Conservation (phyloP, 495 filamentous ascomycete genomes). For the Xylaria palmicola region DNA sequence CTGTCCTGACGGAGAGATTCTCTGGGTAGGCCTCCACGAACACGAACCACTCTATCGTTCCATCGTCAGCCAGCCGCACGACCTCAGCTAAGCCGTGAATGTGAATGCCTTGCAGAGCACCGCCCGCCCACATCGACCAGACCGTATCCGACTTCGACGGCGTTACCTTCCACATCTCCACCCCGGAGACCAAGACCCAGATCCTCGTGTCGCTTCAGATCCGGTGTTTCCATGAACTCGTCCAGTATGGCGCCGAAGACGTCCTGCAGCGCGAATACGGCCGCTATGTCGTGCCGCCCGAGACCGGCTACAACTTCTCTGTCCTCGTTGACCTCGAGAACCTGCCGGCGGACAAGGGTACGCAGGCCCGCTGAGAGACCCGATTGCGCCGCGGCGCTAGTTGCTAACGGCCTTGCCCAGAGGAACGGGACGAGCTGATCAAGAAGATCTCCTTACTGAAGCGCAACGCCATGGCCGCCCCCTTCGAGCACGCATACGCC, state of each 20-base stretch:
- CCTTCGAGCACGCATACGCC: constrained; percentile 94
- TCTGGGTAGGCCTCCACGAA: constrained; percentile 62
- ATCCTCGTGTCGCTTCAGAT: constrained; percentile 91
- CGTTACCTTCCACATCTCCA: constrained; percentile 96
- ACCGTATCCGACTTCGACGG: constrained; percentile 97
- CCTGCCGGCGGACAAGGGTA: constrained; percentile 73
- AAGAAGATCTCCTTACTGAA: constrained; percentile 84
- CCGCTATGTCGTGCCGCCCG: constrained; percentile 80
- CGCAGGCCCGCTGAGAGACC: constrained; percentile 7
- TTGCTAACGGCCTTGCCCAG: constrained; percentile 39
- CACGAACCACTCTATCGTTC: no score
- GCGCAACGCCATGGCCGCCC: constrained; percentile 97
- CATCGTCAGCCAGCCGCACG: neutral
- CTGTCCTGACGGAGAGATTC: constrained; percentile 92
- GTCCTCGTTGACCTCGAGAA: constrained; percentile 83
- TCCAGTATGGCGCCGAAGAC: constrained; percentile 86
- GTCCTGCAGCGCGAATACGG: constrained; percentile 95
- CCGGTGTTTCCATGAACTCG: constrained; percentile 88
- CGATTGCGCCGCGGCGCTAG: neutral
- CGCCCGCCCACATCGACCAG: constrained; percentile 89
- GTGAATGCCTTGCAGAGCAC: no score
- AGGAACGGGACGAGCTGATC: constrained; percentile 79
- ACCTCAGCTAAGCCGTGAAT: constrained; percentile 9
- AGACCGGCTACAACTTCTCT: constrained; percentile 93
- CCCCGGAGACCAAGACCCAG: constrained; percentile 85